Conservation (phyloP, 805 yeast species). For the Helenozyma baotianmanensis region DNA sequence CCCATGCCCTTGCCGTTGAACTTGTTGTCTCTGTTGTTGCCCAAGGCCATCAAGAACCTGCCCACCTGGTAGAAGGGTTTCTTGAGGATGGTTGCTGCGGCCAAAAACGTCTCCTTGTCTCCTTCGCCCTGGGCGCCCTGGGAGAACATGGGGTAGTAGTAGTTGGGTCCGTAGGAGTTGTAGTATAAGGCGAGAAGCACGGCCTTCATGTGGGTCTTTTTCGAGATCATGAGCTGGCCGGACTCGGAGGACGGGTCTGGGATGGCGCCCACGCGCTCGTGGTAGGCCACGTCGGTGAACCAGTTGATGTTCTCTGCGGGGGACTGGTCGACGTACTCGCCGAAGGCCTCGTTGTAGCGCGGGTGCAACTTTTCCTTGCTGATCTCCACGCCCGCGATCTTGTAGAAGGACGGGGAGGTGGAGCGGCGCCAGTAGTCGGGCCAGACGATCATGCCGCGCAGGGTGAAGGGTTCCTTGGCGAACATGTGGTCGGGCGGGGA, state of each 20-base stretch:
- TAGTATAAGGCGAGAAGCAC: constrained; percentile 60
- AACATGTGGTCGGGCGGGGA: constrained; percentile 60
- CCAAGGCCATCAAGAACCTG: constrained; percentile 48
- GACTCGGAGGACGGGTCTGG: constrained; percentile 69
- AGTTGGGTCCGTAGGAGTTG: constrained; percentile 48
- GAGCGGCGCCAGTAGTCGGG: constrained; percentile 89
- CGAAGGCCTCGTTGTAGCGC: constrained; percentile 26
- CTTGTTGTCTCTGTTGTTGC: constrained; percentile 34
- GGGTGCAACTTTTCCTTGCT: constrained; percentile 26
- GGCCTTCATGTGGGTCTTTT: constrained; percentile 52
- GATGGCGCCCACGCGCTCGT: constrained; percentile 63
- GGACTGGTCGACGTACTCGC: constrained; percentile 9
- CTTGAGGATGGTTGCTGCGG: constrained; percentile 54
- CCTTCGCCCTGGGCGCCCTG: constrained; percentile 66
- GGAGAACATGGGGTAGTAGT: constrained; percentile 39
- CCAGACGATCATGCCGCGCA: constrained; percentile 62
- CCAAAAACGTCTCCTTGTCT: constrained; percentile 73
- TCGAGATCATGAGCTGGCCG: constrained; percentile 61
- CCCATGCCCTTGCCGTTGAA: constrained; percentile 75
- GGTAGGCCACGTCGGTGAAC: constrained; percentile 38
- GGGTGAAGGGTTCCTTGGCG: constrained; percentile 48
- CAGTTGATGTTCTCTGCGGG: constrained; percentile 6
- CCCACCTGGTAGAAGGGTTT: constrained; percentile 53
- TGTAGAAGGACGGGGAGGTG: constrained; percentile 68
- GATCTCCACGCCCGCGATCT: constrained; percentile 52